Percentiles rank a stretch among this genome's conserved stretches.
These are phyloP conservation scores for Setaria italica DNA, from an alignment of 202 grass and related monocot genomes.

Conservation along the genomic window DNA sequence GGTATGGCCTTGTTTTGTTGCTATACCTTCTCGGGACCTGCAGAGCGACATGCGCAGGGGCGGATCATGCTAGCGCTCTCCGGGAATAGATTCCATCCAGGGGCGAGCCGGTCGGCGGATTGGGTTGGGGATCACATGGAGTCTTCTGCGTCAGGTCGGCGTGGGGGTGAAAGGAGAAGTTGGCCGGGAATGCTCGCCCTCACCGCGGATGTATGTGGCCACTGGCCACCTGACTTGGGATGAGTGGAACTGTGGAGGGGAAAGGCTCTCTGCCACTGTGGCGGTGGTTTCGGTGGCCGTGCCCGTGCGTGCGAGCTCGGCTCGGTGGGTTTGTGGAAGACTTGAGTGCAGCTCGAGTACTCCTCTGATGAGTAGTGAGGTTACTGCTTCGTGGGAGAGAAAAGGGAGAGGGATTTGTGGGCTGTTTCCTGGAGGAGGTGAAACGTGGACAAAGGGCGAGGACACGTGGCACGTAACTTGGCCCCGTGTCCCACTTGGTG, in stretches of 20 bases:
- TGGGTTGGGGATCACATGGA: slow-evolving; percentile 26
- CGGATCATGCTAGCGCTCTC: not conserved
- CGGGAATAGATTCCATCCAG: not conserved
- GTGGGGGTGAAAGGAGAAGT: slow-evolving; percentile 25
- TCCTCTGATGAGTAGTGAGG: no score
- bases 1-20: not conserved
- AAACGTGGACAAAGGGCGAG: not conserved
- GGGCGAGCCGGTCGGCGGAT: not conserved
- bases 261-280: no score
- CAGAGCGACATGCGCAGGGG: not conserved
- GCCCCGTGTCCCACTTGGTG: not conserved
- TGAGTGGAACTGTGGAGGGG: not conserved
- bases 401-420: no score
- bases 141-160: slow-evolving; percentile 5
- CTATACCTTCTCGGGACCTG: slow-evolving; percentile 37
- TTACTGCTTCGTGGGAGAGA: no score
- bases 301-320: no score
- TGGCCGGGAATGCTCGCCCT: slow-evolving; percentile 22
- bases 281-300: no score
- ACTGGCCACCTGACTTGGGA: not conserved
- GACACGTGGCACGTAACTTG: not conserved
- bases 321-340: no score
- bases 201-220: not conserved
- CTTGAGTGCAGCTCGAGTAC: no score
- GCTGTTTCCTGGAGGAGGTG: not conserved